Conservation (phyloP, 129 eudicot genomes). For the Flaveria sonorensis region DNA sequence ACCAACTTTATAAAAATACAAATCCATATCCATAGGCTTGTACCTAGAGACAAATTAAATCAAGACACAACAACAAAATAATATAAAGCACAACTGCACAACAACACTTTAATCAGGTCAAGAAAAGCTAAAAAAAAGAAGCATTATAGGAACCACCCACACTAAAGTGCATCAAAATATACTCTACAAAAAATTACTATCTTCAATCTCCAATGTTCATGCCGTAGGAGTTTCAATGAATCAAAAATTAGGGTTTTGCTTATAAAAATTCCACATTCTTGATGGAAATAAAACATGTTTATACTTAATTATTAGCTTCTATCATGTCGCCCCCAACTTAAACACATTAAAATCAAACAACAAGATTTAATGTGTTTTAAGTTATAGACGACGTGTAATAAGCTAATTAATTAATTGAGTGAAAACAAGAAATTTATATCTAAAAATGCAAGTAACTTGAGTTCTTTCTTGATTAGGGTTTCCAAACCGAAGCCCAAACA, state of each 20-base stretch:
- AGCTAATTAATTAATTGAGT: too few relatives aligned
- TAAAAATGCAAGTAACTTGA: not conserved
- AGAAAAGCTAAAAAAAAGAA: conserved; percentile 23
- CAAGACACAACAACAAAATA: conserved; percentile 15
- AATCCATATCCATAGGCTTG: not conserved
- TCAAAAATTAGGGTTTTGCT: conserved; percentile 1
- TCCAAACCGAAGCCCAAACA: conserved; percentile 85
- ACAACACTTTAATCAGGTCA: not conserved
- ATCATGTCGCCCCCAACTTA: too few relatives aligned
- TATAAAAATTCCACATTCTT: conserved; percentile 4
- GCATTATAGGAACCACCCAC: too few relatives aligned
- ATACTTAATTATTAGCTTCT: not conserved
- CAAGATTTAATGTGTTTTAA: too few relatives aligned
- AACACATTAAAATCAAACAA: too few relatives aligned
- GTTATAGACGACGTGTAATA: too few relatives aligned
- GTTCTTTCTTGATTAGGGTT: conserved; percentile 39
- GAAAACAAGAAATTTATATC: too few relatives aligned
- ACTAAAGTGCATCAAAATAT: conserved; percentile 2
- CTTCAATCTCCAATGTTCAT: conserved; percentile 1
- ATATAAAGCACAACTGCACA: not conserved
- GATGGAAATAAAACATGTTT: not conserved
- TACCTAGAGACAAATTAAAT: conserved; percentile 7
- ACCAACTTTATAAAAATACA: too few relatives aligned
- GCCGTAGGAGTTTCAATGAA: not conserved
- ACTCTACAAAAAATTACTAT: conserved; percentile 1